These are phyloP conservation scores for Rachicladosporium sp. DNA, from an alignment of 2,329 filamentous ascomycete genomes.

Conservation along the genomic window DNA sequence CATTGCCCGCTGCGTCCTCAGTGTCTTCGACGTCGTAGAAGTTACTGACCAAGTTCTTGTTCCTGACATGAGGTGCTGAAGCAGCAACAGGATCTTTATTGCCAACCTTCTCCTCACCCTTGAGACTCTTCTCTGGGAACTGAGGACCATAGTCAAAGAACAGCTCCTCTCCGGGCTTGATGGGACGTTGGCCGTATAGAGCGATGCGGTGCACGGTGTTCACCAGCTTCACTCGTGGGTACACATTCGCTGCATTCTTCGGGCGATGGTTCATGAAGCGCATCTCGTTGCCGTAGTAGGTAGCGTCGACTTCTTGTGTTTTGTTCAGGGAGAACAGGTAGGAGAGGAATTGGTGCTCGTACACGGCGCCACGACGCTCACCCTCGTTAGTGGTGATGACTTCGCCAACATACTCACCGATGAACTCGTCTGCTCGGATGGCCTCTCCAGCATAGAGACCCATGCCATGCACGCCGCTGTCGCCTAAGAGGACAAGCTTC, in stretches of 20 bases:
- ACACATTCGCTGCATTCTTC: constrained; percentile 44
- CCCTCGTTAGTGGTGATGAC: constrained; percentile 59
- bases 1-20: constrained; percentile 12
- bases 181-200: constrained; percentile 55
- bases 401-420: constrained; percentile 73
- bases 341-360: constrained; percentile 49
- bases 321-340: constrained; percentile 46
- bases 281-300: constrained; percentile 65
- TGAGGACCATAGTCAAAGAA: constrained; percentile 63
- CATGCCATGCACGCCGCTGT: constrained; percentile 62
- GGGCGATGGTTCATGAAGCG: constrained; percentile 73
- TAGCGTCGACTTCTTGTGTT: constrained; percentile 52
- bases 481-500: constrained; percentile 56
- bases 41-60: constrained; percentile 10
- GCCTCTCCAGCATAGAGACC: constrained; percentile 62
- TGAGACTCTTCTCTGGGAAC: constrained; percentile 16
- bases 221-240: constrained; percentile 57
- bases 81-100: constrained; percentile 5
- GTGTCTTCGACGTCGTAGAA: constrained; percentile 14
- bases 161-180: constrained; percentile 61
- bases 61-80: constrained; percentile 14
- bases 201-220: constrained; percentile 64
- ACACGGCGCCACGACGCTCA: constrained; percentile 55
- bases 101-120: constrained; percentile 3
- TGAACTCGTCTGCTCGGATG: constrained; percentile 54